Conservation (phyloP, 805 yeast species). For the Lachancea nothofagi region DNA sequence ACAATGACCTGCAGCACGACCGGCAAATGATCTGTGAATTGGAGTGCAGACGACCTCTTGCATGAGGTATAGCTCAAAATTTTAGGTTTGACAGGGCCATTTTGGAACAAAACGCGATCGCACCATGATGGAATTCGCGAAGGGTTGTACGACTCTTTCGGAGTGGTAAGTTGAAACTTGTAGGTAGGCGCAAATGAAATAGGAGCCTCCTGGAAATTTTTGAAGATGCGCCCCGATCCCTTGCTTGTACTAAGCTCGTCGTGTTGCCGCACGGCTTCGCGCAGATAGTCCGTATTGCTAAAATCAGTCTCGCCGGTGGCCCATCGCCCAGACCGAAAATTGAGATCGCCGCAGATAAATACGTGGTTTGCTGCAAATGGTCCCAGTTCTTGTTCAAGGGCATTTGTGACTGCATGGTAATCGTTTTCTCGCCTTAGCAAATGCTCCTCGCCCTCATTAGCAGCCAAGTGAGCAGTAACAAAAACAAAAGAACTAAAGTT, state of each 20-base stretch:
- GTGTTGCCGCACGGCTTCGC: constrained; percentile 24
- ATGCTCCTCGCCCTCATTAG: constrained; percentile 60
- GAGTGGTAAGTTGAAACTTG: constrained; percentile 50
- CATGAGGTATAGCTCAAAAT: constrained; percentile 43
- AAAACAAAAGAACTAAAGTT: constrained; percentile 44
- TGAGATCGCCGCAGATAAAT: constrained; percentile 80
- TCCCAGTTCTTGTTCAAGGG: constrained; percentile 36
- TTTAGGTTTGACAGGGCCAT: constrained; percentile 29
- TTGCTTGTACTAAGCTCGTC: constrained; percentile 35
- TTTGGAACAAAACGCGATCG: constrained; percentile 66
- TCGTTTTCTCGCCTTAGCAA: constrained; percentile 48
- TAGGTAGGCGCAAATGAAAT: constrained; percentile 74
- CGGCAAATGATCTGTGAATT: constrained; percentile 75
- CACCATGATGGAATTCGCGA: constrained; percentile 85
- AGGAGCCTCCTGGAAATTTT: constrained; percentile 62
- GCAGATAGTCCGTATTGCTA: constrained; percentile 12
- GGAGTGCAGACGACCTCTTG: constrained; percentile 32
- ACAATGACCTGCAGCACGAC: constrained; percentile 51
- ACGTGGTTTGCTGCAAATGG: constrained; percentile 59
- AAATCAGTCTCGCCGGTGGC: constrained; percentile 15
- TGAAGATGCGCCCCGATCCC: constrained; percentile 42
- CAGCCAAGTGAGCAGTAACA: constrained; percentile 67
- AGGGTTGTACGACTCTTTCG: constrained; percentile 40
- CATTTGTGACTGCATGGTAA: constrained; percentile 43
- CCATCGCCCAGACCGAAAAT: constrained; percentile 53